Evolutionary conservation across 1,284 basidiomycete genomes (phyloP), one percentile per base, ranked within the genome.

Genomic region (Malassezia vespertilionis): DNA sequence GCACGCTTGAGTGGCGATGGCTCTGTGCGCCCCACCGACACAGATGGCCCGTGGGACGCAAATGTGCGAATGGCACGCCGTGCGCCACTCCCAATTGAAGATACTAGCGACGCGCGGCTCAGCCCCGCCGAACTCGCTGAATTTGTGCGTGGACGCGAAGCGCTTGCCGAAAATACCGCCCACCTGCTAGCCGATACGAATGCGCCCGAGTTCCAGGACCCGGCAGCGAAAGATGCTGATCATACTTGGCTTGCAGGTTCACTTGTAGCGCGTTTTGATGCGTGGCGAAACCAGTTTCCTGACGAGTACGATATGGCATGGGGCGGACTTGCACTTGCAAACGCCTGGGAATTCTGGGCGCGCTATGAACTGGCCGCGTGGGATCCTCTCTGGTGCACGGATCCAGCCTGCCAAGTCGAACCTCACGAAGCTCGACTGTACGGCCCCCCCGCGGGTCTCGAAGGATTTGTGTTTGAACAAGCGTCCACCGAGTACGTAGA

Each of bases 311-410:
- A 52, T 3, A 45, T 58, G 32, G 52, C 61, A 2, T 69, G 65
- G 65, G 66, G 65, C 22, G 61, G 65, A 2, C 50, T 69, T 4
- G 63, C 63, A 0, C 45, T 69, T 2, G 56, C 60, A 0, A 56
- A 55, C 38, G 57, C 60, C 9, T 67, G 64, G 66, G 59, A 65
- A 22, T 65, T 63, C 31, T 69, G 60, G 40, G 58, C 57, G 3
- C 52, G 66, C 0, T 42, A 44, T 5, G 63, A 67, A 41, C 21
- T 63, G 22, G 44, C 53, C 1, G 34, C 46, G 1, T 65, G 60
- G 60, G 56, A 63, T 10, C 38, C 49, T 0, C 37, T 59, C 9
- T 26, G 41, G 40, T 27, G 22, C 28, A 37, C 39, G 30, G 21
- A 12, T 9, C 18, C 40, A 8, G 24, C 6, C n/a, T n/a, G n/a